A percentile compares a stretch with the other conserved stretches of the same genome.
Conservation (phyloP, 208 protist species). For the Trypanosomatidae sp. region DNA sequence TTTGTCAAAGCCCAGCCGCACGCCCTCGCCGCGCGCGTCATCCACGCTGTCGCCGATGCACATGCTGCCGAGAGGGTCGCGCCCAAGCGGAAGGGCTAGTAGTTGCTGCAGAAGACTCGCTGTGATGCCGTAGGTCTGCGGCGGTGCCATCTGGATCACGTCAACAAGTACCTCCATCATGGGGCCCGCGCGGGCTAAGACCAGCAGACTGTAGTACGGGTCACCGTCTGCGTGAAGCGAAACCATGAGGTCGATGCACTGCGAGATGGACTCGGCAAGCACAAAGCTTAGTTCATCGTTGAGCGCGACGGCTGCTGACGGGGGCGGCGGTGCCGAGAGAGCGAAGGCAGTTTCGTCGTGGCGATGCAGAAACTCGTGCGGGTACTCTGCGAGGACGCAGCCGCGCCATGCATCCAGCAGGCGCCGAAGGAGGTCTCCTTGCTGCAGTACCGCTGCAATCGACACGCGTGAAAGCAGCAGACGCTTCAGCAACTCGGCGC, state of each 20-base stretch:
- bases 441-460: conserved; percentile 74
- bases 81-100: conserved; percentile 57
- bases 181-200: conserved; percentile 50
- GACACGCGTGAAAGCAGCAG: conserved; percentile 70
- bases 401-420: conserved; percentile 62
- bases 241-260: conserved; percentile 73
- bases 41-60: neutral
- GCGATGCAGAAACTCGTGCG: neutral
- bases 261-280: conserved; percentile 61
- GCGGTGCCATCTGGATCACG: conserved; percentile 45
- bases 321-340: neutral
- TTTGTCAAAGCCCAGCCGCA: conserved; percentile 8
- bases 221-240: conserved; percentile 66
- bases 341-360: neutral
- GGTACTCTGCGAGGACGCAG: conserved; percentile 33
- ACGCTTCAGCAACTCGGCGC: conserved; percentile 71
- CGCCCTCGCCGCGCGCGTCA: neutral
- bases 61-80: conserved; percentile 11
- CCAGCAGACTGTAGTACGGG: conserved; percentile 70
- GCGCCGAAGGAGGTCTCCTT: conserved; percentile 58
- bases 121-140: conserved; percentile 62
- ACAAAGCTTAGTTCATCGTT: conserved; percentile 62
- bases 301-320: conserved; percentile 23
- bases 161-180: conserved; percentile 56
- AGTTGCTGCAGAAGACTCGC: conserved; percentile 46